Conservation (phyloP, 129 eudicot genomes). For the Oenanthe sinensis region DNA sequence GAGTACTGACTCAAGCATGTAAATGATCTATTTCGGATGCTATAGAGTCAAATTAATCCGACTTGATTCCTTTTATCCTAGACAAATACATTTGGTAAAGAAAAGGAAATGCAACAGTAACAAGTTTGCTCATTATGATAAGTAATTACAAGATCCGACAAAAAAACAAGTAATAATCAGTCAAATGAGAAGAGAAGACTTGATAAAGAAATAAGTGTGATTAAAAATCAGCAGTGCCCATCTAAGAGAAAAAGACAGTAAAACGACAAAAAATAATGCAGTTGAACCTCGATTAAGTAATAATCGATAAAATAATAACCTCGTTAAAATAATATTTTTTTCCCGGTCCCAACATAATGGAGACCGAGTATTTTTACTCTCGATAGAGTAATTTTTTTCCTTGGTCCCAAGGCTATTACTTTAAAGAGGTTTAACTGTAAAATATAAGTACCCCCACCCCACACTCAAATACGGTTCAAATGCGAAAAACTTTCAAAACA, state of each 20-base stretch:
- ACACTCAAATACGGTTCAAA: neutral
- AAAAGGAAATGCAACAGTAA: neutral
- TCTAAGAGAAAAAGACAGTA: neutral
- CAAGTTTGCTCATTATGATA: neutral
- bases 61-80: neutral
- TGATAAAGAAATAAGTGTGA: neutral
- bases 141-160: neutral
- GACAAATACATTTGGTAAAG: neutral
- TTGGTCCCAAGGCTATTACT: too few relatives aligned
- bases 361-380: too few relatives aligned
- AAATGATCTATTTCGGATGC: neutral
- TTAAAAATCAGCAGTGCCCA: neutral
- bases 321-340: too few relatives aligned
- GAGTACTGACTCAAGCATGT: neutral
- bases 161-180: neutral
- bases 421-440: too few relatives aligned
- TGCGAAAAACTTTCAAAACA: neutral
- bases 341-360: too few relatives aligned
- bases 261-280: neutral
- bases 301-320: too few relatives aligned
- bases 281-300: too few relatives aligned
- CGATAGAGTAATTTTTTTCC: too few relatives aligned
- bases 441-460: neutral
- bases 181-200: neutral
- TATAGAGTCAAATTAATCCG: neutral